Base-by-base conservation (phyloP, 2,329 filamentous ascomycete genomes). In the Fusarium denticulatum region DNA sequence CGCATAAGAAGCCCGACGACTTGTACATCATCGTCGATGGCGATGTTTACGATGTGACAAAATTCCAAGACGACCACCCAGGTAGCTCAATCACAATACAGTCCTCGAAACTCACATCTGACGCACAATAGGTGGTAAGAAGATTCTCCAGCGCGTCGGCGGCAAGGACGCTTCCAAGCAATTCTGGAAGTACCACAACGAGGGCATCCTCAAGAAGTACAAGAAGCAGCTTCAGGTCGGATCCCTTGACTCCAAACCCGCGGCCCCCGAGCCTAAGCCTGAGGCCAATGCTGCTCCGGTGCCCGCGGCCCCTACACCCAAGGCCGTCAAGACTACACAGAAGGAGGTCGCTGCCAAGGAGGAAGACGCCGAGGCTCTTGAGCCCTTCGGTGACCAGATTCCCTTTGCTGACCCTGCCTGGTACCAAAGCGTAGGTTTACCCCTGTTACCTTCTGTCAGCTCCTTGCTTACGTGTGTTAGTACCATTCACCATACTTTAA, bases 401-500 rank as follows among this genome's bases (percentile, higher is more conserved):
- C 96, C 96, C 37, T 98, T 97, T 80, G 93, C 91, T 34, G 96
- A 99, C 79, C 96, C 96, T 18, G 90, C 89, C 52, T 99, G 96
- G 96, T 98, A 98, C 83, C 95, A 97, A 83, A 92, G 92, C 75
- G 94, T 97, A 87, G 83, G 94, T 82, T 37, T 5, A 42, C 20
- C 28, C 40, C 36, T 12, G 22, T 20, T 34, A 7, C 40, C 26
- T 24, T 18, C 22, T 7, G 7, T 20, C 14, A 14, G 30, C 11
- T 20, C 28, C 57, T 45, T 66, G 53, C 64, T 77, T 45, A 78
- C 55, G 12, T 9, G n/a, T 36, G 11, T 28, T 57, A 97, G 93
- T 97, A 97, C 84, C 94, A 97, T 86, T 97, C 96, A 4, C 94
- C 96, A 34, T 98, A 98, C 88, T 97, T 93, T 88, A 98, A 98